phyloP scores from a whole-genome alignment of 2,329 filamentous ascomycete genomes.

The Onygenales sp. region DNA sequence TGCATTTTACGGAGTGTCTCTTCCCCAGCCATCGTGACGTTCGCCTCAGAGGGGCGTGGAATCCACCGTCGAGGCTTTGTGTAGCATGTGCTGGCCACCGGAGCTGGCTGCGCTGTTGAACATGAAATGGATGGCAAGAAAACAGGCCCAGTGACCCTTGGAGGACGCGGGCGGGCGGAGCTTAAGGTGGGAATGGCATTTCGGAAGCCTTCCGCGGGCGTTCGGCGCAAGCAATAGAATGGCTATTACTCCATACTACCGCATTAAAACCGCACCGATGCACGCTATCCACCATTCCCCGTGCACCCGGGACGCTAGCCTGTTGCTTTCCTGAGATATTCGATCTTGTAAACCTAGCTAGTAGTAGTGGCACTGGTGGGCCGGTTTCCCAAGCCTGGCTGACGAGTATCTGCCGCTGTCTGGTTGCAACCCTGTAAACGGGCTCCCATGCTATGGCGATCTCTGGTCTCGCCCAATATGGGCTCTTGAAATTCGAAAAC shows the following conservation, averaged over 20 bases:
- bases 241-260: neutral
- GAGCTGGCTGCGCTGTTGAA: no score
- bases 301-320: neutral
- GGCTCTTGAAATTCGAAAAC: no score
- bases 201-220: neutral
- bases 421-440: no score
- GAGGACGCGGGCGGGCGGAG: neutral
- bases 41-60: neutral
- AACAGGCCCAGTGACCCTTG: neutral
- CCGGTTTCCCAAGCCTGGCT: no score
- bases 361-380: no score
- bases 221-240: neutral
- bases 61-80: neutral
- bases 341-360: no score
- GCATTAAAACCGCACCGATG: neutral
- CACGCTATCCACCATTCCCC: neutral
- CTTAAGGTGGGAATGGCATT: neutral
- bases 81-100: no score
- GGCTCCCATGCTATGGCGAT: no score
- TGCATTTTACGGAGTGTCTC: neutral
- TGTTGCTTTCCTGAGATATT: no score
- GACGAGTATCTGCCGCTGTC: no score
- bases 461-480: no score
- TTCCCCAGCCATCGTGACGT: neutral
- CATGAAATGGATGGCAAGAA: neutral